Evolutionary conservation across 352 stramenopile species (phyloP).

Genomic region (Pythium phragmitis): DNA sequence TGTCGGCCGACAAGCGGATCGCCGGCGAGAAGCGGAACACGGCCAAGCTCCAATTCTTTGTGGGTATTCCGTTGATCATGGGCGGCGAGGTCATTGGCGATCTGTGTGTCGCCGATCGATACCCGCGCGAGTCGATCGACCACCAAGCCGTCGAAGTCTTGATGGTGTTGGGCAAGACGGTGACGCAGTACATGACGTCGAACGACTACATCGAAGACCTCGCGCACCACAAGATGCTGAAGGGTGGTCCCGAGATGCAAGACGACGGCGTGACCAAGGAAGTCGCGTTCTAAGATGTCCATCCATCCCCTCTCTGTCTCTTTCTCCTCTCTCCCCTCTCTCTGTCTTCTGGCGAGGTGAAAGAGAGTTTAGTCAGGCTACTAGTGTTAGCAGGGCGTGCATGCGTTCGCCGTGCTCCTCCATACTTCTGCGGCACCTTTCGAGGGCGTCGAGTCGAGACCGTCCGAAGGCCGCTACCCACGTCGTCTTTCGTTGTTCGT

Average conservation of each 20-base stretch:
- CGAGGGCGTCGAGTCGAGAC: background rate
- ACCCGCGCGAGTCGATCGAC: slow-evolving; percentile 78
- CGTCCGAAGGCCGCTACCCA: background rate
- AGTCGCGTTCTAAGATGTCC: slow-evolving; percentile 69
- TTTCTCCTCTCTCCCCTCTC: background rate
- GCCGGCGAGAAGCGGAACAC: slow-evolving; percentile 82
- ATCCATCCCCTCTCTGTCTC: background rate
- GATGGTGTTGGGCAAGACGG: slow-evolving; percentile 84
- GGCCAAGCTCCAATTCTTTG: slow-evolving; percentile 87
- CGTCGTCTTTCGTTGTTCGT: slow-evolving; percentile 8
- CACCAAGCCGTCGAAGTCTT: slow-evolving; percentile 85
- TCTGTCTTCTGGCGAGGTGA: background rate
- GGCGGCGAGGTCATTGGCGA: slow-evolving; percentile 86
- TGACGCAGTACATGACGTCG: slow-evolving; percentile 88
- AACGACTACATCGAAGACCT: slow-evolving; percentile 79
- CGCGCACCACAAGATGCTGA: slow-evolving; percentile 57
- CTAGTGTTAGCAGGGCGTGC: slow-evolving; percentile 11
- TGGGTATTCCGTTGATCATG: slow-evolving; percentile 82
- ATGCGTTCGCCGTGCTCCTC: background rate
- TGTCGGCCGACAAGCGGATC: slow-evolving; percentile 87
- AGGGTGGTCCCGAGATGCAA: slow-evolving; percentile 21
- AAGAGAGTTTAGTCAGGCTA: slow-evolving; percentile 12
- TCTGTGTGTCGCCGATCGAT: slow-evolving; percentile 79
- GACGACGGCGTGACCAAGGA: slow-evolving; percentile 54
- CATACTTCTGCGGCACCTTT: background rate